Base-by-base conservation (phyloP, 2,329 filamentous ascomycete species). In the Penicillium brevicompactum region DNA sequence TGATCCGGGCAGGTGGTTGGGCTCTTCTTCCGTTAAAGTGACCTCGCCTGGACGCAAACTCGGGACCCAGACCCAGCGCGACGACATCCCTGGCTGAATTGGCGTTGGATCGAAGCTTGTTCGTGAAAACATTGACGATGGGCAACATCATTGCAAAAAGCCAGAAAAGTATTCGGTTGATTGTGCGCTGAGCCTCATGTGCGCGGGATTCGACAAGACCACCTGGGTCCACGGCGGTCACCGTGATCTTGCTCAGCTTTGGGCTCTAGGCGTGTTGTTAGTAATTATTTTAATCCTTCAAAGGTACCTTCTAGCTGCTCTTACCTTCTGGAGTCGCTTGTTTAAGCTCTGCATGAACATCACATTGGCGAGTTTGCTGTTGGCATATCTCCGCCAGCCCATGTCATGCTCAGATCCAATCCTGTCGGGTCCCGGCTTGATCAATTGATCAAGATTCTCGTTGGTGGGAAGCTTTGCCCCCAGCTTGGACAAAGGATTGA, bases 321-420 rank as follows among this genome's bases (percentile, higher is more conserved):
- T 7, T 11, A 56, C 56, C 45, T 52, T 34, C 27, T 49, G 21
- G 11, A 58, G 48, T 31, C 48, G 45, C 16, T 44, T 8, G 14
- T 58, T 58, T 22, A 58, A 32, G 30, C 44, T 55, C 7, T 49
- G 38, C 53, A 58, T 58, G 34, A 55, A 56, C 48, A 55, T 58
- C 10, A 58, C 56, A 27, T 51, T 56, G 21, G 56, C 56, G 22
- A 58, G 24, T 10, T 58, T 58, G 45, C 52, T 51, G 16, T 51
- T 51, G 11, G 45, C 52, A 14, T 58, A 58, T 40, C 56, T 45
- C 11, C n/a, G 48, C 47, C 53, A 58, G 13, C 56, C 56, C 52
- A 52, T 52, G 31, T 56, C 53, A 49, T 58, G 24, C 21, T 58
- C 56, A 9, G 44, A 40, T 18, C 52, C 56, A 41, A 27, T 10